phyloP scores from a whole-genome alignment of 2,329 filamentous ascomycete species.

The Calonectria henricotiae region DNA sequence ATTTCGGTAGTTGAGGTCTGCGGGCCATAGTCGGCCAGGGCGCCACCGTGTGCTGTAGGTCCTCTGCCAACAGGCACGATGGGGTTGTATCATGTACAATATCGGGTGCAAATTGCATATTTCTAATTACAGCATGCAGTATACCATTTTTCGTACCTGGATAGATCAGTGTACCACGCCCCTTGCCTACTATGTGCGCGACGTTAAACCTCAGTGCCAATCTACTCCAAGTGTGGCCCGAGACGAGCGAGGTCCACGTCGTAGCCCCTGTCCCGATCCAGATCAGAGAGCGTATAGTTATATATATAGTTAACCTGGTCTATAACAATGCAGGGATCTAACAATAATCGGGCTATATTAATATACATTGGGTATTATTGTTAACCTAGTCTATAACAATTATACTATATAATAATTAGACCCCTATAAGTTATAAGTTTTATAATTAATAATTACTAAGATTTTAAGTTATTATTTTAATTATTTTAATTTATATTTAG shows the following conservation, averaged over 20 bases:
- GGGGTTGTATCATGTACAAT: background rate
- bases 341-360: too few relatives aligned
- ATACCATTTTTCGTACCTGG: background rate
- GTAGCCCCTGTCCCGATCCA: background rate
- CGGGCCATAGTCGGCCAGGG: background rate
- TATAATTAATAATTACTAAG: too few relatives aligned
- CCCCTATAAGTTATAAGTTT: too few relatives aligned
- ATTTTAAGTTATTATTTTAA: too few relatives aligned
- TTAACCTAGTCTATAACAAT: too few relatives aligned
- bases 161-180: background rate
- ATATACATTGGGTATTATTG: too few relatives aligned
- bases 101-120: too few relatives aligned
- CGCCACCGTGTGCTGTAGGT: background rate
- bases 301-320: background rate
- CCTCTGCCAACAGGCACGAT: background rate
- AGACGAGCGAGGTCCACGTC: background rate
- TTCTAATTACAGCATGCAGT: too few relatives aligned
- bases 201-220: background rate
- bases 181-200: background rate
- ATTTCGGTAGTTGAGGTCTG: slow-evolving; percentile 17
- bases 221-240: background rate
- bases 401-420: too few relatives aligned
- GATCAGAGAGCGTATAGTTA: background rate
- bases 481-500: too few relatives aligned
- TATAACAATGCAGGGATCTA: too few relatives aligned